A percentile compares a stretch with the other conserved stretches of the same genome.
phyloP scores from a whole-genome alignment of 177 flowering plant species.

The Telopea speciosissima region DNA sequence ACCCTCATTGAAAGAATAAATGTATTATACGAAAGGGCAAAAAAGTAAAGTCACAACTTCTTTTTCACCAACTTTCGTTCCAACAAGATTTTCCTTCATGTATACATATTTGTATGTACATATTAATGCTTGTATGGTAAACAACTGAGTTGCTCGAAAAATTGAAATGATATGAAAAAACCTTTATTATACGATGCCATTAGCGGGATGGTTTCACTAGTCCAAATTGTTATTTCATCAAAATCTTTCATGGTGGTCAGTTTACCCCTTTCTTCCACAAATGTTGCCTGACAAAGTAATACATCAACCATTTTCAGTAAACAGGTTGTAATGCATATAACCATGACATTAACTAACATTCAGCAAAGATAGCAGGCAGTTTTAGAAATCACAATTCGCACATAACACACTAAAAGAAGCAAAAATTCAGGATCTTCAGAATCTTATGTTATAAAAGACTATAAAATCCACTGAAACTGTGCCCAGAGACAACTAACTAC shows the following conservation, averaged over 20 bases:
- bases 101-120: neutral
- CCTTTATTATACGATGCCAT: conserved; percentile 91
- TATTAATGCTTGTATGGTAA: neutral
- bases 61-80: no score
- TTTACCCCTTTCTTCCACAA: conserved; percentile 77
- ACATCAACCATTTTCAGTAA: conserved; percentile 1
- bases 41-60: no score
- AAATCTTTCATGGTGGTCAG: conserved; percentile 65
- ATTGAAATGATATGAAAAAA: conserved; percentile 16
- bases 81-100: no score
- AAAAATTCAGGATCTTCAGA: neutral
- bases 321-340: neutral
- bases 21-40: no score
- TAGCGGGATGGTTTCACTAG: conserved; percentile 70
- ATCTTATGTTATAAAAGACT: neutral
- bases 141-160: neutral
- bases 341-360: conserved; percentile 1
- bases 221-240: conserved; percentile 95
- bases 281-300: conserved; percentile 38
- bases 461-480: no score
- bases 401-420: neutral
- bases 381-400: neutral
- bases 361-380: neutral
- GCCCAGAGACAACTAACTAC: no score
- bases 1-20: no score